Evolutionary conservation across 2,329 filamentous ascomycete genomes (phyloP).

Genomic region (Capronia coronata): DNA sequence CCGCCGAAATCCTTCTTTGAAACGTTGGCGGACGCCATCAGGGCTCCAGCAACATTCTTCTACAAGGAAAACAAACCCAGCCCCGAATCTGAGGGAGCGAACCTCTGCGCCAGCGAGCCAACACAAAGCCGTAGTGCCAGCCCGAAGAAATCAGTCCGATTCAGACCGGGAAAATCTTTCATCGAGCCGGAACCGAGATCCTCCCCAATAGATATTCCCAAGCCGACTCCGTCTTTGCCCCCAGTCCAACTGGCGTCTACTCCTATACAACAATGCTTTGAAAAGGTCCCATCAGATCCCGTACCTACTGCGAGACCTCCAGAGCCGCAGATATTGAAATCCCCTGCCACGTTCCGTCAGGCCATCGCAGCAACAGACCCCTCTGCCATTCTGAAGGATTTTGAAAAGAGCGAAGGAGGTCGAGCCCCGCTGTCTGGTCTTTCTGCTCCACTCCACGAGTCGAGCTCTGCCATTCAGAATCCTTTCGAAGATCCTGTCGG

Average conservation of each 20-base stretch:
- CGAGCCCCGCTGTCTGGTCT: background rate
- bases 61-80: constrained; percentile 17
- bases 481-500: constrained; percentile 10
- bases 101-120: background rate
- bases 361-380: constrained; percentile 8
- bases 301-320: constrained; percentile 20
- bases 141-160: constrained; percentile 21
- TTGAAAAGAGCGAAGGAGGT: background rate
- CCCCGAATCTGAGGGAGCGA: background rate
- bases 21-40: constrained; percentile 15
- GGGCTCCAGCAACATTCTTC: constrained; percentile 16
- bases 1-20: constrained; percentile 19
- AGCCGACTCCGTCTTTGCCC: constrained; percentile 16
- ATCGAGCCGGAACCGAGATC: constrained; percentile 13
- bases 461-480: constrained; percentile 5
- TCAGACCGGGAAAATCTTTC: constrained; percentile 12
- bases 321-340: constrained; percentile 12
- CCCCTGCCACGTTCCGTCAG: constrained; percentile 13
- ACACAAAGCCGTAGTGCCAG: background rate
- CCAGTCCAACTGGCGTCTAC: constrained; percentile 16
- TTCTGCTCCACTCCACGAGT: background rate
- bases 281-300: constrained; percentile 6
- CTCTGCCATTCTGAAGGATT: constrained; percentile 1
- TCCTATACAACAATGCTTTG: constrained; percentile 13
- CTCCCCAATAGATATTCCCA: constrained; percentile 23